Base-by-base conservation (phyloP, 2,329 filamentous ascomycete genomes). In the Penicillium olsonii region DNA sequence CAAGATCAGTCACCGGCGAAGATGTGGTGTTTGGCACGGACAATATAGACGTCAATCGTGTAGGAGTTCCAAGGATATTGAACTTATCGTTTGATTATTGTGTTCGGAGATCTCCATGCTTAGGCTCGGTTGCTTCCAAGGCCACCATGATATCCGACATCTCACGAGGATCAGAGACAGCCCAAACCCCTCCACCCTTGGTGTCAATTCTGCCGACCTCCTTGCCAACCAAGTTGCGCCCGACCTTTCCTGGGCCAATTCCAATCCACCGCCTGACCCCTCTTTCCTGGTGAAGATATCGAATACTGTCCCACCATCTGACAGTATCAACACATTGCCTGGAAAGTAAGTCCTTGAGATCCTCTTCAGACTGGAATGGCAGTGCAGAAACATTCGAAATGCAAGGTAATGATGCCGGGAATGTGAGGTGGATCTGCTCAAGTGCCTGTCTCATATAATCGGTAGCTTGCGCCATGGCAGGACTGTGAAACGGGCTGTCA, bases 181-280 rank as follows among this genome's bases (percentile, higher is more conserved):
- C 91, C 91, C 92, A 96, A 0, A 96, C 92, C 2, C 92, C 92
- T 41, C 91, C 92, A 2, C 91, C 91, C 67, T 92, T 95, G 41
- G 92, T 83, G 14, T 82, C 75, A 47, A 94, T 89, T 63, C 87
- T 83, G 9, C 91, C 92, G 3, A 96, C 92, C 72, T 96, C 92
- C 72, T 96, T 96, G 11, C 92, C 91, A 1, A 97, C 92, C 7
- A 97, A 77, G 68, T 96, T 96, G 49, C 92, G 81, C 1, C 92
- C 92, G 2, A 97, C 92, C 68, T 95, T 95, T 5, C 92, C 92
- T 0, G 92, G 92, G 0, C 92, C 92, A 54, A 97, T 90, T 37
- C 92, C 92, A 42, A 97, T 82, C 87, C 92, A 96, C 48, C 92
- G 79, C 61, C 85, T 80, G 15, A 96, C 88, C 55, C 86, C 86